Conservation (phyloP, 2,329 filamentous ascomycete species). For the Cercospora canescens region DNA sequence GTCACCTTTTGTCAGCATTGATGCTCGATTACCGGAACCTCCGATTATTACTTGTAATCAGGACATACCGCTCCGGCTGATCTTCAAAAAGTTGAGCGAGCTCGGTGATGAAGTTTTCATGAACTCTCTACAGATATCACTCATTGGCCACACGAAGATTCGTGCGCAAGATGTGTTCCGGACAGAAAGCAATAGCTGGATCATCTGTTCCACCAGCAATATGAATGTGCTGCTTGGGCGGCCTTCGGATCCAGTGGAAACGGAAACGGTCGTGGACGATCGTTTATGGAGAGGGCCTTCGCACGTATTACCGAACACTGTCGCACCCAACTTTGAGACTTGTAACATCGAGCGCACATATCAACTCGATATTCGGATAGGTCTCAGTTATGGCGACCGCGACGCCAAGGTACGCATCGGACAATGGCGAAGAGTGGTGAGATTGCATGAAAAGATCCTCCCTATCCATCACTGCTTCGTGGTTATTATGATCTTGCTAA, state of each 20-base stretch:
- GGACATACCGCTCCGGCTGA: slow-evolving; percentile 74
- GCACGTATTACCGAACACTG: slow-evolving; percentile 74
- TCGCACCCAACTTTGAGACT: slow-evolving; percentile 82
- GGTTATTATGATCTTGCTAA: not conserved
- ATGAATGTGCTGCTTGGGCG: slow-evolving; percentile 70
- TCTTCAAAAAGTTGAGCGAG: slow-evolving; percentile 74
- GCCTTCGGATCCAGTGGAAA: slow-evolving; percentile 57
- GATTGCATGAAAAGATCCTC: slow-evolving; percentile 3
- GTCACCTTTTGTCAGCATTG: slow-evolving; percentile 66
- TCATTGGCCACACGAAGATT: slow-evolving; percentile 78
- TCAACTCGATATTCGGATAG: slow-evolving; percentile 78
- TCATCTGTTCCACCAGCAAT: slow-evolving; percentile 70
- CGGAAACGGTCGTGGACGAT: slow-evolving; percentile 51
- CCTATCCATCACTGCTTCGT: not conserved
- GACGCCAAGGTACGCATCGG: slow-evolving; percentile 44
- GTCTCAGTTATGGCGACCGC: slow-evolving; percentile 69
- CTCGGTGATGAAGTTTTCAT: slow-evolving; percentile 71
- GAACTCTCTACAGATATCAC: slow-evolving; percentile 75
- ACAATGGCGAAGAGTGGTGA: slow-evolving; percentile 26
- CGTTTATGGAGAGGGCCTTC: slow-evolving; percentile 65
- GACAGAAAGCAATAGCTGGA: slow-evolving; percentile 71
- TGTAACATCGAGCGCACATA: slow-evolving; percentile 86
- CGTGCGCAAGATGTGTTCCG: slow-evolving; percentile 73
- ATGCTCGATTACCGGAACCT: slow-evolving; percentile 83
- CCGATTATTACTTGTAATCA: slow-evolving; percentile 87